Base-by-base conservation (phyloP, 139 green algal genomes). In the Chlamydomonas asymmetrica region DNA sequence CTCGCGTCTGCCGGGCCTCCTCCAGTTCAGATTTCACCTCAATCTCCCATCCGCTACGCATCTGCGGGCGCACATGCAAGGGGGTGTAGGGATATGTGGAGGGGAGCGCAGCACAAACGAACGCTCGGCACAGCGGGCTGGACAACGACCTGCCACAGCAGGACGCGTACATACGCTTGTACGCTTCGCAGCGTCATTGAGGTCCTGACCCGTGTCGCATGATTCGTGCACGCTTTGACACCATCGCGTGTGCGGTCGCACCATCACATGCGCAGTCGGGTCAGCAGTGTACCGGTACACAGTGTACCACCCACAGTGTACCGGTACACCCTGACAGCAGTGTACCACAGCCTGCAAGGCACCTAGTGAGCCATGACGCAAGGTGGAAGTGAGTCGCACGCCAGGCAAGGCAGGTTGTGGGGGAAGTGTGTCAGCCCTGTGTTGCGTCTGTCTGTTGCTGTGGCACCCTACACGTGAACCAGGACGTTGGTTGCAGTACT, bases 1-100 rank as follows among this genome's bases (percentile, higher is more conserved):
- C 70, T 1, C 56, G 56, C 57, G 67, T 56, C 70, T 76, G 56
- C 39, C 57, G 57, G 39, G 67, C 29, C 56, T 67, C 70, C 29
- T 76, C 70, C 29, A 63, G 45, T 41, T 76, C 57, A 2, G n/a
- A 6, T 3, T 25, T 20, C 39, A 56, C 35, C 31, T 76, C 56
- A 29, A 34, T 57, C 4, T 76, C 57, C 70, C 70, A 76, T 2
- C 29, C 61, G 57, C 29, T 20, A 5, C 70, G 70, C 37, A 76
- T 65, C 70, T 76, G 59, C 25, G 54, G 0, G 45, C 13, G 45
- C 45, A 10, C 13, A 10, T 25, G 45, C 45, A 16, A n/a, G n/a
- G n/a, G n/a, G n/a, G n/a, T n/a, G n/a, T n/a, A n/a, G n/a, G n/a
- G n/a, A n/a, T n/a, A n/a, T 52, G 13, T 16, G 1, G 13, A n/a